Conservation (phyloP, 2,329 filamentous ascomycete genomes). For the Fusarium torreyae region DNA sequence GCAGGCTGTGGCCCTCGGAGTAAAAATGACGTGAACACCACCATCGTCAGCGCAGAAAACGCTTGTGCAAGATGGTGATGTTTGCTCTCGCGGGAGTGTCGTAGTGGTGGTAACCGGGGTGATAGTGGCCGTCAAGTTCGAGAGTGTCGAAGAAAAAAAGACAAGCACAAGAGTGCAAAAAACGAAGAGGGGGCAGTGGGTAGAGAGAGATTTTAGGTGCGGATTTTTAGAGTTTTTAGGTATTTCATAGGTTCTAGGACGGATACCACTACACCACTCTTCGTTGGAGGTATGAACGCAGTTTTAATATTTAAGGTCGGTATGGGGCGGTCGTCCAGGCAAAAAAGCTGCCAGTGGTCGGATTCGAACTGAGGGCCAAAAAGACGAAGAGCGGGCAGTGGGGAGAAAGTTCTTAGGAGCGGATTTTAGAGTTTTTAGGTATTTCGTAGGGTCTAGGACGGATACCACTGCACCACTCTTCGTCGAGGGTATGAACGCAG, state of each 20-base stretch:
- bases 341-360: background rate
- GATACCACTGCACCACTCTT: constrained; percentile 10
- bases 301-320: background rate
- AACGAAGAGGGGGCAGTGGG: too few relatives aligned
- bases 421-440: background rate
- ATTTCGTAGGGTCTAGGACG: background rate
- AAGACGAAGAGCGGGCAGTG: background rate
- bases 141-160: too few relatives aligned
- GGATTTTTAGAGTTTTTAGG: background rate
- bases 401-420: constrained; percentile 4
- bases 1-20: too few relatives aligned
- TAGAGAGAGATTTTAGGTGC: background rate
- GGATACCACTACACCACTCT: constrained; percentile 17
- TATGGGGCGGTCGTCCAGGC: too few relatives aligned
- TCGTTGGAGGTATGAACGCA: background rate
- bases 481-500: background rate
- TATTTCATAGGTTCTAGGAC: background rate
- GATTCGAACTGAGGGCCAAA: background rate
- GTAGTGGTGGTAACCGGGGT: too few relatives aligned
- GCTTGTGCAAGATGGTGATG: too few relatives aligned
- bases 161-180: too few relatives aligned
- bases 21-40: too few relatives aligned
- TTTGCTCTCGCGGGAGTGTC: too few relatives aligned
- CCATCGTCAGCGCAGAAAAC: too few relatives aligned
- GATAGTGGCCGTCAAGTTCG: too few relatives aligned